Evolutionary conservation across 2,329 filamentous ascomycete genomes (phyloP).

Genomic region (Alternaria tenuissima): DNA sequence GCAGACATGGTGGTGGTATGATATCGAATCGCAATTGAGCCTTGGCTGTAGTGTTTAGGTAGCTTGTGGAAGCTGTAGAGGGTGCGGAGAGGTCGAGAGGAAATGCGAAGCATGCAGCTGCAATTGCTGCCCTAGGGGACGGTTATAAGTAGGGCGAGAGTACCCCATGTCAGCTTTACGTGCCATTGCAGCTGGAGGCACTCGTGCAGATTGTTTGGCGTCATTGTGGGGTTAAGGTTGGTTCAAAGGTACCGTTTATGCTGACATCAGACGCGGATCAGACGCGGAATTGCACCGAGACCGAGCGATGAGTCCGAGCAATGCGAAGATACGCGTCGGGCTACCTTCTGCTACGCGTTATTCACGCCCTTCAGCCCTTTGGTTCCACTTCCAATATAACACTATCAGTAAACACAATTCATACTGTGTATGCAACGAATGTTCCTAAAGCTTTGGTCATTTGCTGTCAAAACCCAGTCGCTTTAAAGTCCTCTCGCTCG

Average conservation of each 20-base stretch:
- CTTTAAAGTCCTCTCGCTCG: neutral
- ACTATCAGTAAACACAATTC: neutral
- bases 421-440: neutral
- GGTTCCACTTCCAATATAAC: neutral
- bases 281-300: constrained; percentile 6
- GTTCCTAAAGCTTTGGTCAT: neutral
- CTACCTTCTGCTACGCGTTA: neutral
- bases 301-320: neutral
- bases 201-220: constrained; percentile 9
- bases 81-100: neutral
- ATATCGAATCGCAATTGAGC: neutral
- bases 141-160: neutral
- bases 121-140: neutral
- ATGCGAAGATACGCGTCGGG: neutral
- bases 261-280: constrained; percentile 7
- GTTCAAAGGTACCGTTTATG: neutral
- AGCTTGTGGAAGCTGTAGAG: constrained; percentile 2
- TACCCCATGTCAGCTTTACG: constrained; percentile 1
- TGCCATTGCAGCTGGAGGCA: constrained; percentile 2
- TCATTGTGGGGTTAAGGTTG: constrained; percentile 26
- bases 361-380: neutral
- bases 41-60: neutral
- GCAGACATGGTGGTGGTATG: constrained; percentile 28
- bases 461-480: neutral
- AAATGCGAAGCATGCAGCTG: constrained; percentile 12